Conservation (phyloP, 1,284 basidiomycete genomes). For the Laetiporus sulphureus region DNA sequence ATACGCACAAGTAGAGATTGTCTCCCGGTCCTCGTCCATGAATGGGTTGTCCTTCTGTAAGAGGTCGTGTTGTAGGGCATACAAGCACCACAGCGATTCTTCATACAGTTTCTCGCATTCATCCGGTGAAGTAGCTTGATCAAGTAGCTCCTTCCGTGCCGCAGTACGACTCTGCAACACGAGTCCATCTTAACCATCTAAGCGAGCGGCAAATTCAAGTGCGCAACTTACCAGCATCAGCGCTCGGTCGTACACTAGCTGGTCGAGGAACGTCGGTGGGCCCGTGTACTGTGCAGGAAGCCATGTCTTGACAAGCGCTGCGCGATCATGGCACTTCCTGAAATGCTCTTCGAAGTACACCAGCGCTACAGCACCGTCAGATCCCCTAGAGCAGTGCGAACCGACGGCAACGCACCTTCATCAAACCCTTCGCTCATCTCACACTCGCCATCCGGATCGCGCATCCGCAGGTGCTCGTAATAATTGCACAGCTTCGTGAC, state of each 20-base stretch:
- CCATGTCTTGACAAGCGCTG: slow-evolving; percentile 76
- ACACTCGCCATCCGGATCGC: slow-evolving; percentile 66
- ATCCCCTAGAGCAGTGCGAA: no score
- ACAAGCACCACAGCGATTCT: slow-evolving; percentile 88
- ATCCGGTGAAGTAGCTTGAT: slow-evolving; percentile 68
- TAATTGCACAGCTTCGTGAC: slow-evolving; percentile 70
- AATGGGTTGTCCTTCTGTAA: slow-evolving; percentile 80
- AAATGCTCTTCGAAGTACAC: slow-evolving; percentile 76
- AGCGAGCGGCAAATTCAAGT: neutral
- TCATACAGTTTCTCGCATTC: slow-evolving; percentile 93
- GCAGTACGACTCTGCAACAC: slow-evolving; percentile 77
- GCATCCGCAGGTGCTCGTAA: slow-evolving; percentile 71
- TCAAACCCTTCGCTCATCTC: slow-evolving; percentile 71
- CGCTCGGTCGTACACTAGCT: slow-evolving; percentile 78
- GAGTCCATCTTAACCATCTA: neutral
- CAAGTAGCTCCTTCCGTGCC: slow-evolving; percentile 85
- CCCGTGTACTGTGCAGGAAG: slow-evolving; percentile 67
- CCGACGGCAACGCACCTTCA: slow-evolving; percentile 45
- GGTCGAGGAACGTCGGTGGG: slow-evolving; percentile 70
- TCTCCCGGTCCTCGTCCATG: slow-evolving; percentile 77
- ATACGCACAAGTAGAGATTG: slow-evolving; percentile 73
- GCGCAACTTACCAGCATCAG: slow-evolving; percentile 52
- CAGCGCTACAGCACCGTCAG: slow-evolving; percentile 48
- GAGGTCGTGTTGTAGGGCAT: slow-evolving; percentile 86
- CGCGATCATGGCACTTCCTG: slow-evolving; percentile 70